Evolutionary conservation across 108 stramenopile genomes (phyloP).

Genomic region (Skeletonema potamos): DNA sequence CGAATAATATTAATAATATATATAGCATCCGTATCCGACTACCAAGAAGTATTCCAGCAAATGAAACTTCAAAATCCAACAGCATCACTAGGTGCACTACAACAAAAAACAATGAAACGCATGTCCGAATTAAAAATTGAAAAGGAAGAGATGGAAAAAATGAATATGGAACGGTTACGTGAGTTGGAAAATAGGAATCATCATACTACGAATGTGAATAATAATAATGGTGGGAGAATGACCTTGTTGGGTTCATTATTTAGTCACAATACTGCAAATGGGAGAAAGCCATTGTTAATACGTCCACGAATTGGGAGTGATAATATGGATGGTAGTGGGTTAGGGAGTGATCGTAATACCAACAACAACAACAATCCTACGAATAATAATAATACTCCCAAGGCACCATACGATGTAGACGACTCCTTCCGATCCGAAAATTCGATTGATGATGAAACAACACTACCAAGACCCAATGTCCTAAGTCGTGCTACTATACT

Average conservation of each 20-base stretch:
- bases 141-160: conserved; percentile 1
- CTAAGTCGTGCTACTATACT: background rate
- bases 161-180: background rate
- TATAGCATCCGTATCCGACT: conserved; percentile 1
- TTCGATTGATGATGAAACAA: background rate
- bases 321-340: background rate
- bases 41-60: conserved; percentile 33
- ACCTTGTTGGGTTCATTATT: background rate
- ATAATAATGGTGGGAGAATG: background rate
- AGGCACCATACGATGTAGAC: background rate
- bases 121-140: conserved; percentile 12
- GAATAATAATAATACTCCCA: background rate
- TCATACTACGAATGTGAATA: background rate
- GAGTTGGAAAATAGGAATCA: background rate
- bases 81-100: conserved; percentile 20
- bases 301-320: background rate
- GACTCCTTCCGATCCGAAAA: background rate
- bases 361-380: background rate
- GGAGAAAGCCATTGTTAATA: too few relatives aligned
- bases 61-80: conserved; percentile 26
- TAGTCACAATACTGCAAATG: too few relatives aligned
- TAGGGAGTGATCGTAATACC: background rate
- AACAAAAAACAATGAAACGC: conserved; percentile 25
- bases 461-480: background rate
- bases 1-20: background rate